Conservation (phyloP, 257 asterid genomes). For the Cinchona pubescens region DNA sequence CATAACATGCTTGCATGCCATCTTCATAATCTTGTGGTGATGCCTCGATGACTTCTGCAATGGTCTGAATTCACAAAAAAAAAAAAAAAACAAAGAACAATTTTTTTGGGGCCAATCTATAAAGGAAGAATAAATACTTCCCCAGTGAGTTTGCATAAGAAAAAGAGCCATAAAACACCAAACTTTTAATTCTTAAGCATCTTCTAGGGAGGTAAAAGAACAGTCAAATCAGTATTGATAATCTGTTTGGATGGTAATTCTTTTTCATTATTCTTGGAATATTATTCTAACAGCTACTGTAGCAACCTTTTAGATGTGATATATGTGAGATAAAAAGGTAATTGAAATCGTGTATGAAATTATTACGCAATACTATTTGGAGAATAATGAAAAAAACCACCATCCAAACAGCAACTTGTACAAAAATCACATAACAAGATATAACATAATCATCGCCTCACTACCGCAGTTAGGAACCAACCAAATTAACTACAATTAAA, state of each 20-base stretch:
- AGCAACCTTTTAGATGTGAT: no score
- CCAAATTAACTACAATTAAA: not conserved
- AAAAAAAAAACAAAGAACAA: not conserved
- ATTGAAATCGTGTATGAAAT: no score
- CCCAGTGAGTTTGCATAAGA: not conserved
- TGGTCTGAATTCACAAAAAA: constrained; percentile 40
- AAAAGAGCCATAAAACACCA: not conserved
- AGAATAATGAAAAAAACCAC: no score
- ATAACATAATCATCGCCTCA: not conserved
- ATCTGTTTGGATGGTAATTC: no score
- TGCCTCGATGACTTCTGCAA: constrained; percentile 81
- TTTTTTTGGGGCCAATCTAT: not conserved
- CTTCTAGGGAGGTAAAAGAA: not conserved
- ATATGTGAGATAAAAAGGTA: no score
- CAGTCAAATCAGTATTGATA: not conserved
- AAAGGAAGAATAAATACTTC: not conserved
- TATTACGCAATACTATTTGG: no score
- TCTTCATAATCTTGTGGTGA: constrained; percentile 80
- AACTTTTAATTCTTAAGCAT: not conserved
- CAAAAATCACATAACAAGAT: not conserved
- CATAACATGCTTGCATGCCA: constrained; percentile 73
- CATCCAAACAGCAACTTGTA: not conserved
- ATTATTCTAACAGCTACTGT: no score
- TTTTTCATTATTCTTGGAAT: no score
- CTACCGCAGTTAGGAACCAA: no score